Conservation (phyloP, 305 asterid species). For the Fraxinus latifolia region DNA sequence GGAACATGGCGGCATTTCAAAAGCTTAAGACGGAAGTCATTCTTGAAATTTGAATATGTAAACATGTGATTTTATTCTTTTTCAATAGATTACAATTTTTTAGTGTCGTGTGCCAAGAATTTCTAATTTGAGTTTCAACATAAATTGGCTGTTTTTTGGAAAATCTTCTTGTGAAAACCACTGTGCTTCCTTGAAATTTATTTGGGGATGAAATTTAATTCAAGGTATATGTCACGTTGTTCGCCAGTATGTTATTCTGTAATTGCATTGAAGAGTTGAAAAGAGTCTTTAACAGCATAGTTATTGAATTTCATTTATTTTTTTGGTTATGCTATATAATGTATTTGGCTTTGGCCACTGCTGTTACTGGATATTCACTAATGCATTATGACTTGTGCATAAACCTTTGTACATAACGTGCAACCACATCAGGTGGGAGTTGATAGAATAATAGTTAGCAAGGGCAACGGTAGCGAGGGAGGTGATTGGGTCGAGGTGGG, state of each 20-base stretch:
- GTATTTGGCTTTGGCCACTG: background rate
- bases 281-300: background rate
- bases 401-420: too few species aligned
- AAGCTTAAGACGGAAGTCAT: conserved; percentile 32
- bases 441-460: too few species aligned
- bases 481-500: too few species aligned
- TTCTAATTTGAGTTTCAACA: background rate
- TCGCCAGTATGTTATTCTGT: background rate
- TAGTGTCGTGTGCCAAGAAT: background rate
- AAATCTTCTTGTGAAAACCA: background rate
- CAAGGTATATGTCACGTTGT: conserved; percentile 13
- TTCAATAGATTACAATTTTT: background rate
- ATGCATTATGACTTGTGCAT: too few species aligned
- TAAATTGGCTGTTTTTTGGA: background rate
- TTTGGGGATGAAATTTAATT: background rate
- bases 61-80: conserved; percentile 19
- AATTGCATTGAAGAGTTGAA: background rate
- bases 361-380: background rate
- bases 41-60: conserved; percentile 2
- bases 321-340: background rate
- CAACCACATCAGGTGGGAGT: too few species aligned
- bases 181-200: background rate
- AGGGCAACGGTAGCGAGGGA: too few species aligned
- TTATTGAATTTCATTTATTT: background rate
- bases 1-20: conserved; percentile 75